phyloP scores from a whole-genome alignment of 1,284 basidiomycete species.

The Gomphus bonarii region DNA sequence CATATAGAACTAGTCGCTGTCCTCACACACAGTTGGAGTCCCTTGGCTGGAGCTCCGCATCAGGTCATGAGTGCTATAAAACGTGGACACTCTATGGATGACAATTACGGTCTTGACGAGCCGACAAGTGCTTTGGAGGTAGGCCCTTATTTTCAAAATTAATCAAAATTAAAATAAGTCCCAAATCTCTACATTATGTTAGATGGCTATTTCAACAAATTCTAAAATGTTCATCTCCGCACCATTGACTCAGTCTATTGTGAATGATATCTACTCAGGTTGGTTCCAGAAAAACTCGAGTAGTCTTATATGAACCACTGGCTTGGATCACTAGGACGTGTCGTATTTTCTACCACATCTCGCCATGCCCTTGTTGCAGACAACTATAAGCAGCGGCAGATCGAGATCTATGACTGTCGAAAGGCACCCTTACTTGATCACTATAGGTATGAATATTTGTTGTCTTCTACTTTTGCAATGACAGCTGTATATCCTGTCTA shows the following conservation, averaged over 20 bases:
- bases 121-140: constrained; percentile 77
- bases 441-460: constrained; percentile 39
- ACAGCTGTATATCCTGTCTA: constrained; percentile 17
- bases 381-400: constrained; percentile 72
- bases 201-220: constrained; percentile 81
- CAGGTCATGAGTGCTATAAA: constrained; percentile 57
- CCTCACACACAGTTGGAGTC: constrained; percentile 71
- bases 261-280: constrained; percentile 75
- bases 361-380: constrained; percentile 71
- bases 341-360: constrained; percentile 57
- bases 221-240: constrained; percentile 73
- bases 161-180: too few species aligned
- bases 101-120: constrained; percentile 45
- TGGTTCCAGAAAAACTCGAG: constrained; percentile 13
- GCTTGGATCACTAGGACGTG: constrained; percentile 27
- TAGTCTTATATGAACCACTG: constrained; percentile 12
- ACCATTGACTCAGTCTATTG: constrained; percentile 71
- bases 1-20: constrained; percentile 66
- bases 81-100: constrained; percentile 35
- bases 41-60: constrained; percentile 66
- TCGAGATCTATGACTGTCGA: constrained; percentile 65
- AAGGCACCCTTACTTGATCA: constrained; percentile 76
- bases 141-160: constrained; percentile 16
- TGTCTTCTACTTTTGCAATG: constrained; percentile 8
- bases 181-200: constrained; percentile 8